Evolutionary conservation across 441 rosid species (phyloP), one percentile per base, ranked within the genome.

Genomic region (Eutrema salsugineum): DNA sequence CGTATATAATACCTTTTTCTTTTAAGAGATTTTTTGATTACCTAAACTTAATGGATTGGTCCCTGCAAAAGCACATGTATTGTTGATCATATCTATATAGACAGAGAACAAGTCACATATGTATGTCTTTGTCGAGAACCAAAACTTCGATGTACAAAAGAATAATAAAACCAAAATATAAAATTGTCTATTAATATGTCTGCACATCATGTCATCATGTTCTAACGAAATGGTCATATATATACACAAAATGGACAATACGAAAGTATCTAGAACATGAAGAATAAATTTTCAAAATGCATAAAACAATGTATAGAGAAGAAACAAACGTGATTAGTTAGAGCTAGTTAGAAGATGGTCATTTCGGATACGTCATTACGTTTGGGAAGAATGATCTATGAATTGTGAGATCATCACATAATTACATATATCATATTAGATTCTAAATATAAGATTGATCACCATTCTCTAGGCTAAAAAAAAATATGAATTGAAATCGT

Each of bases 51-150:
- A 24, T 24, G 20, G 60, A 27, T 66, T 27, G 67, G 50, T 38
- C 59, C 50, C 60, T 39, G 49, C 53, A 49, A 10, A 70, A 53
- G 64, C 57, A 72, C 58, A 63, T 72, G 65, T 39, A 46, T 51
- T 55, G 65, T 46, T 44, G 71, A 63, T 51, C 32, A 54, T 44
- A 17, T 33, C 40, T 5, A 42, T 49, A 42, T 35, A 33, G 11
- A 55, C 58, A 69, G 36, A 46, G 10, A 15, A 47, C 66, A 72
- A 43, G 40, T 36, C 57, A 46, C 64, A 24, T 44, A 43, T 35
- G 70, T 14, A 54, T 72, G 70, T 44, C 46, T 63, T 40, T 63
- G 56, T 63, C 57, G 49, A 55, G 64, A 54, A 72, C 70, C 76
- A 63, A 72, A 63, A 35, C 40, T 44, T 12, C 55, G 49, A 72